Percentiles rank a stretch among this genome's conserved stretches.
Conservation (phyloP, 176 grass and related monocot species). For the Microstegium vimineum region DNA sequence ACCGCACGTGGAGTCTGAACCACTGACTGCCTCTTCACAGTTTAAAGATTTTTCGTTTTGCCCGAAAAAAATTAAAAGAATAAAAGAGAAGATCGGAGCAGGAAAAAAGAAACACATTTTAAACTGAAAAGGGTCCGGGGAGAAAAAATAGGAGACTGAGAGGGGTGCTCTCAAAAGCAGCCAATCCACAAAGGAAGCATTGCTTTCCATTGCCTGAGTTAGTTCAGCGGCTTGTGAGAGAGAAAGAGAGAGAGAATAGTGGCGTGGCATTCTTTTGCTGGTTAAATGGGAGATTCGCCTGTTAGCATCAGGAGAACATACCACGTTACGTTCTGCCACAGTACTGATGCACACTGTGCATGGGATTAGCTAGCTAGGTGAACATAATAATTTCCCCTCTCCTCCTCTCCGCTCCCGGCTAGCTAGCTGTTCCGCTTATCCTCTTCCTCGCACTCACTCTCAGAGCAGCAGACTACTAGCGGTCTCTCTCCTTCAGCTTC, state of each 20-base stretch:
- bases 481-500: constrained; percentile 30
- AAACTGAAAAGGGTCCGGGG: constrained; percentile 15
- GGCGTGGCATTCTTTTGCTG: constrained; percentile 18
- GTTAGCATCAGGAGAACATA: constrained; percentile 54
- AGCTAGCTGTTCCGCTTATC: neutral
- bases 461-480: neutral
- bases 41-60: constrained; percentile 44
- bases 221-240: neutral
- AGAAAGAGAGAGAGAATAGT: neutral
- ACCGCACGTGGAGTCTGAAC: constrained; percentile 95
- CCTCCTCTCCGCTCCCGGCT: neutral
- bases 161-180: constrained; percentile 47
- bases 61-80: constrained; percentile 25
- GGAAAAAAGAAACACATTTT: constrained; percentile 36
- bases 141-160: neutral
- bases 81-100: neutral
- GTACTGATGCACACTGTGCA: constrained; percentile 46
- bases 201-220: constrained; percentile 40
- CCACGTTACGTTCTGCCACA: constrained; percentile 60
- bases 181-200: constrained; percentile 47
- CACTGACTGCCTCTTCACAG: constrained; percentile 76
- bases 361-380: constrained; percentile 39
- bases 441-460: neutral
- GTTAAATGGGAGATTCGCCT: constrained; percentile 36
- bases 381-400: constrained; percentile 40